Evolutionary conservation across 148 eudicot species (phyloP).

Genomic region (Hydrangea macrophylla): DNA sequence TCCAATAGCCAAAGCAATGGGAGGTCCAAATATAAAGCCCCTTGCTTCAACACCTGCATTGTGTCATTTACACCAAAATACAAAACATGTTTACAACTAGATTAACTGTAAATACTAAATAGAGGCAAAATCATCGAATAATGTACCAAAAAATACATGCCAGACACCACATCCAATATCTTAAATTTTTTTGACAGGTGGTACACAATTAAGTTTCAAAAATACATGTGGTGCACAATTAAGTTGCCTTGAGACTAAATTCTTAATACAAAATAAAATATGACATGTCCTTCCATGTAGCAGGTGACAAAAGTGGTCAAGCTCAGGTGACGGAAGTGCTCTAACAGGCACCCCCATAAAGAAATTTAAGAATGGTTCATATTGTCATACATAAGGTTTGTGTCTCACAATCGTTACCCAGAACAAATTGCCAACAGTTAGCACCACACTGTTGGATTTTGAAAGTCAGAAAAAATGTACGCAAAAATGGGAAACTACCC

Average conservation of each 20-base stretch:
- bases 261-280: no score
- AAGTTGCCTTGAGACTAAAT: not conserved
- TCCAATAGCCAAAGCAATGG: slow-evolving; percentile 94
- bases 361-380: no score
- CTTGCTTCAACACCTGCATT: slow-evolving; percentile 91
- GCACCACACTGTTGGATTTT: no score
- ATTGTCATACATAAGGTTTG: no score
- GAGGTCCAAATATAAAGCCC: slow-evolving; percentile 98
- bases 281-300: not conserved
- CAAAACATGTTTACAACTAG: not conserved
- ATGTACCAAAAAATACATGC: not conserved
- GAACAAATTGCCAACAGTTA: no score
- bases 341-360: no score
- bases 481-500: no score
- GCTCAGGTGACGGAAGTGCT: not conserved
- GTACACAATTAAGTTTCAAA: no score
- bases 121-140: not conserved
- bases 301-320: not conserved
- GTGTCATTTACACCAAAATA: slow-evolving; percentile 7
- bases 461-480: no score
- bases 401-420: no score
- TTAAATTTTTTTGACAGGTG: not conserved
- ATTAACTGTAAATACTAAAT: slow-evolving; percentile 4
- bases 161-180: not conserved
- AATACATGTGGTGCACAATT: no score